Evolutionary conservation across 768 basidiomycete species (phyloP), one percentile per base, ranked within the genome.

Genomic region (Tricholoma sp.): DNA sequence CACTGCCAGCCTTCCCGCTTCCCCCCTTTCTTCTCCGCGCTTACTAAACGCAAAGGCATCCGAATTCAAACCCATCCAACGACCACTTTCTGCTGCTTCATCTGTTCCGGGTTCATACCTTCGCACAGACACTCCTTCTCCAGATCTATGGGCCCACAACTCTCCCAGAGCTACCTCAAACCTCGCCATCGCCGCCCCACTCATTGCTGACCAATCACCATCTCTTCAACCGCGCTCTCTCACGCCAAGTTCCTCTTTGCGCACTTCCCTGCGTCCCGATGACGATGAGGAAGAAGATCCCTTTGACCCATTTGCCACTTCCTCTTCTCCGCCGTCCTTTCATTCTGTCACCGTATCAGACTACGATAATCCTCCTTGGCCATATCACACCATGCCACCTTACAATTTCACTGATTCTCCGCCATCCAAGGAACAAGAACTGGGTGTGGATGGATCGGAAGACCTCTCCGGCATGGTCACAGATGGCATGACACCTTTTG

Each of bases 401-500:
- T 62, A 64, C 56, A 62, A 62, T 45, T 66, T 62, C 28, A 62
- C 61, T 9, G 63, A 69, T 39, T 61, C 66, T 1, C 56, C 64
- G 13, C 63, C 64, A n/a, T 44, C 41, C 3, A 59, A 68, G 5
- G 64, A 70, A 52, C 47, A 59, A 50, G 66, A 61, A 45, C 62
- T 69, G 50, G 54, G 52, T 55, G 50, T 63, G 17, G 60, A 65
- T 57, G 50, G 18, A 20, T 53, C 47, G 15, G 55, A 82, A 83
- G 82, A 86, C 36, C 77, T 78, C 11, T 73, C 78, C 34, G 80
- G 82, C 33, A 76, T 83, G 71, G 80, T 92, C 51, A 89, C 88
- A 0, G 89, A 91, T 67, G 94, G 94, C 44, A 96, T 99, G 93
- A 96, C 96, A 1, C 97, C 97, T 1, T 89, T 99, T 64, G 97